Evolutionary conservation across 148 eudicot species (phyloP), one percentile per base, ranked within the genome.

Genomic region (Beta vulgaris): DNA sequence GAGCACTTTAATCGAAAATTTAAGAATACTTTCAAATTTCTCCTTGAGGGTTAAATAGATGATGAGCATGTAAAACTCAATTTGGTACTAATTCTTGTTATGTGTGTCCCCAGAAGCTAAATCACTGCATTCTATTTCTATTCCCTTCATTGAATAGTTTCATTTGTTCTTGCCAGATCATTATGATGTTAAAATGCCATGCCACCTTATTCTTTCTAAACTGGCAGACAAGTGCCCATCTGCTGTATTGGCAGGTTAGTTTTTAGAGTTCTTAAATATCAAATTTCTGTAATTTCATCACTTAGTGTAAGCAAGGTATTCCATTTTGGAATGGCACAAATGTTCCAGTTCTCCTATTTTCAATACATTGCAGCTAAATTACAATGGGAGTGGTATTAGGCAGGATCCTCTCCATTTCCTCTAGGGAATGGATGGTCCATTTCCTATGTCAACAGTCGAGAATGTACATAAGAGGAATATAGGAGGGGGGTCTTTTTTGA

Each of bases 181-280:
- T 88, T 95, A 95, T 86, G 99, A 95, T 84, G 98, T 95, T 70
- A 95, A 96, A 75, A 96, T 92, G 99, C 99, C 99, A 31, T 96
- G 99, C 79, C 98, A 92, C 82, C 91, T 96, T 39, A 92, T 96
- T 76, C 99, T 96, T 36, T 92, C 98, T 15, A 96, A 96, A 82
- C 88, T 96, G 74, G 92, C 98, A 5, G 92, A 91, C 21, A 96
- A 92, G 84, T 92, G 98, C 76, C 98, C 99, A 15, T 87, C 99
- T 63, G 98, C 98, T 72, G 93, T 96, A 28, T 81, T 92, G 75
- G 99, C 98, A 81, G 99, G 99, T 91, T 48, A 71, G 80, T 73
- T 36, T 42, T 29, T 14, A 29, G 35, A 13, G 6, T 23, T 65
- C 8, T 43, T 26, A 1, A 43, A 64, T 64, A 15, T 5, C 10